Conservation (phyloP, 2,329 filamentous ascomycete species). For the Calonectria honghensis region DNA sequence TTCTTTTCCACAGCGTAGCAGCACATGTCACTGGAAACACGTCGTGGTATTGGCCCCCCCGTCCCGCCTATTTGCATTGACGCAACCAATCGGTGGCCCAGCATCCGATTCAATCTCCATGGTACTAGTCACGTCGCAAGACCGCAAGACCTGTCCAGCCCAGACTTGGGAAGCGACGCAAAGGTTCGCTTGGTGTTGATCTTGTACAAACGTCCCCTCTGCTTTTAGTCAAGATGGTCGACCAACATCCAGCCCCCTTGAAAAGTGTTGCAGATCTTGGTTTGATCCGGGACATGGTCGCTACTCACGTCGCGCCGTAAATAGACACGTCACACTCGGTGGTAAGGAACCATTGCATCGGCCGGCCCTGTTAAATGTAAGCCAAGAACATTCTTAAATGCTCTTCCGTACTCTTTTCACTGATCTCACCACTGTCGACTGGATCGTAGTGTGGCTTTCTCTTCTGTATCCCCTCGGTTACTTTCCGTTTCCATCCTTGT, state of each 20-base stretch:
- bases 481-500: neutral
- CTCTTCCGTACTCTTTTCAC: neutral
- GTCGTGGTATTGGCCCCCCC: neutral
- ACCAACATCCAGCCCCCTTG: neutral
- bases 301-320: neutral
- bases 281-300: conserved; percentile 17
- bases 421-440: conserved; percentile 26
- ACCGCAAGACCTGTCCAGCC: neutral
- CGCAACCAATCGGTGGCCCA: conserved; percentile 10
- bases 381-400: conserved; percentile 12
- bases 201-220: neutral
- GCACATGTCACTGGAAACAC: neutral
- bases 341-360: neutral
- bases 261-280: conserved; percentile 13
- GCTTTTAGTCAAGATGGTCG: neutral
- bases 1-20: neutral
- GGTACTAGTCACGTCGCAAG: conserved; percentile 3
- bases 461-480: neutral
- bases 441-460: conserved; percentile 32
- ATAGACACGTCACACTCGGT: conserved; percentile 8
- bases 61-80: neutral
- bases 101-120: neutral
- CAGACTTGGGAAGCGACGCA: neutral
- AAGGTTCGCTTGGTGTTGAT: neutral
- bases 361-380: conserved; percentile 1